phyloP scores from a whole-genome alignment of 805 yeast species.

The Starmerella powellii region DNA sequence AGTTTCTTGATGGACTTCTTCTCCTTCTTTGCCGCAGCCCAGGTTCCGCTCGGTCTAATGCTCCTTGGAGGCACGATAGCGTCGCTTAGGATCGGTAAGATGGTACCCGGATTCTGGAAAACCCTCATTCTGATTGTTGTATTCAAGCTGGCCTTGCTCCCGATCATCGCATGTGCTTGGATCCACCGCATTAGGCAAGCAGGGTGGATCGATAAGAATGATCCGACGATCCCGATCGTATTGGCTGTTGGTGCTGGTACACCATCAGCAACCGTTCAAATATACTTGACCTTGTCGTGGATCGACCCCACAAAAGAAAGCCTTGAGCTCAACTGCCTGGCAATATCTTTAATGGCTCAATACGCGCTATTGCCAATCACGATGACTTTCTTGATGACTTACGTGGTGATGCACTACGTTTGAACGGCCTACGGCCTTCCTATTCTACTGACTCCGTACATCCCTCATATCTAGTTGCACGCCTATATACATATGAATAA shows the following conservation, averaged over 20 bases:
- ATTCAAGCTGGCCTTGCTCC: slow-evolving; percentile 53
- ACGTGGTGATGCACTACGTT: slow-evolving; percentile 35
- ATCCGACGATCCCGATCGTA: slow-evolving; percentile 55
- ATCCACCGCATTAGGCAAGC: slow-evolving; percentile 46
- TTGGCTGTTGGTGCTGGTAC: slow-evolving; percentile 62
- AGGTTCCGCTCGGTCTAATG: slow-evolving; percentile 76
- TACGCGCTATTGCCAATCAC: slow-evolving; percentile 57
- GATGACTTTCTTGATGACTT: slow-evolving; percentile 63
- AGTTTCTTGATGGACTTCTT: slow-evolving; percentile 77
- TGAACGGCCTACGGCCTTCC: no score
- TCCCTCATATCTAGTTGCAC: no score
- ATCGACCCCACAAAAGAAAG: slow-evolving; percentile 35
- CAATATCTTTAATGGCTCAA: slow-evolving; percentile 61
- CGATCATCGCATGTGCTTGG: slow-evolving; percentile 65
- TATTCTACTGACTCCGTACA: no score
- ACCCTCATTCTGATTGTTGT: slow-evolving; percentile 47
- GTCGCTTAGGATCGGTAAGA: slow-evolving; percentile 44
- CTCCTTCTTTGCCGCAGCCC: slow-evolving; percentile 69
- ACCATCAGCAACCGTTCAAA: slow-evolving; percentile 81
- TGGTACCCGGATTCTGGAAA: slow-evolving; percentile 57
- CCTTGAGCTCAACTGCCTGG: slow-evolving; percentile 67
- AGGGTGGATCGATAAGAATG: slow-evolving; percentile 50
- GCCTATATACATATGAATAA: no score
- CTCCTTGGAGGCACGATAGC: slow-evolving; percentile 82
- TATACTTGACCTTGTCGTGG: slow-evolving; percentile 78